These are phyloP conservation scores for Periglandula ipomoeae DNA, from an alignment of 2,329 filamentous ascomycete genomes.

Conservation along the genomic window DNA sequence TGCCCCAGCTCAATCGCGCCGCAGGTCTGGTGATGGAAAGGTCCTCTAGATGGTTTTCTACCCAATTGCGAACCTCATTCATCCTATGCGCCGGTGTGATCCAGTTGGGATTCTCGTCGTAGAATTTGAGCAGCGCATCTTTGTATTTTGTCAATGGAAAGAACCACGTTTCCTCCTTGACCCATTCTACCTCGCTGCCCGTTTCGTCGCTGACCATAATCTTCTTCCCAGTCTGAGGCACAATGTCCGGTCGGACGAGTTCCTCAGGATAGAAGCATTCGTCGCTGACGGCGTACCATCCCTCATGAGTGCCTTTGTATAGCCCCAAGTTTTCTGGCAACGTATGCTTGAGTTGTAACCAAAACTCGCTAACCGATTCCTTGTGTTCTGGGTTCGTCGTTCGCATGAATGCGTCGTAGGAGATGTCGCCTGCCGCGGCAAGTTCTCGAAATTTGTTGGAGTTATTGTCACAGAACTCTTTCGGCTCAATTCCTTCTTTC, in stretches of 20 bases:
- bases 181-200: conserved; percentile 90
- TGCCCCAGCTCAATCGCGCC: conserved; percentile 75
- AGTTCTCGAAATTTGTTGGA: conserved; percentile 71
- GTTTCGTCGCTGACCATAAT: conserved; percentile 80
- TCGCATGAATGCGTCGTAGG: conserved; percentile 81
- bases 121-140: conserved; percentile 71
- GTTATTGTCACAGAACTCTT: conserved; percentile 82
- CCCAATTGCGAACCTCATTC: conserved; percentile 69
- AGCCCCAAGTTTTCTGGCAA: conserved; percentile 58
- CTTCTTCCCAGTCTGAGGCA: conserved; percentile 73
- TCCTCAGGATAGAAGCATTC: conserved; percentile 89
- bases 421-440: conserved; percentile 58
- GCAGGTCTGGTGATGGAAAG: conserved; percentile 80
- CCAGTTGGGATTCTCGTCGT: conserved; percentile 66
- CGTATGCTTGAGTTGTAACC: conserved; percentile 59
- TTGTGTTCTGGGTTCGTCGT: conserved; percentile 80
- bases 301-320: conserved; percentile 78
- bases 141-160: conserved; percentile 80
- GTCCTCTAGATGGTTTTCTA: conserved; percentile 70
- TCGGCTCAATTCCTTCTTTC: conserved; percentile 60
- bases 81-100: conserved; percentile 65
- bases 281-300: conserved; percentile 95
- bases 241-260: conserved; percentile 62
- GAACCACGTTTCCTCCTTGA: conserved; percentile 87
- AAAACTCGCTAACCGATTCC: conserved; percentile 81